Percentiles rank a stretch among this genome's conserved stretches.
Evolutionary conservation across 495 filamentous ascomycete genomes (phyloP).

Genomic region (Endocarpon pusillum): DNA sequence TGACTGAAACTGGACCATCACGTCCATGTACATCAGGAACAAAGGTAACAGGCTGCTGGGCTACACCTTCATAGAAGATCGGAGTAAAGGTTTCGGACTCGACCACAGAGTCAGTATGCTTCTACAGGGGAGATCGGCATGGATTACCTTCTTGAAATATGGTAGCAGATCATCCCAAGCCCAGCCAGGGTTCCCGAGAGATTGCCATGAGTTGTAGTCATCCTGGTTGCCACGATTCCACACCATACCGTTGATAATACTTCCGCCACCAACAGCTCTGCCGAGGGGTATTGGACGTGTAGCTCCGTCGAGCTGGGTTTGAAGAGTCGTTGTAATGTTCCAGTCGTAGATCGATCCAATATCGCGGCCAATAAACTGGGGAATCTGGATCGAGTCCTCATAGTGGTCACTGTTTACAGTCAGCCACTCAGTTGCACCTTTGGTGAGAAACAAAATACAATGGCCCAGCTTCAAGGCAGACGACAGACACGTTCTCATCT

Average conservation of each 20-base stretch:
- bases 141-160: constrained; percentile 19
- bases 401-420: constrained; percentile 11
- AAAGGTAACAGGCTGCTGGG: constrained; percentile 15
- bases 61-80: constrained; percentile 11
- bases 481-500: constrained; percentile 12
- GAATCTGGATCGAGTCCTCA: constrained; percentile 13
- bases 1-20: constrained; percentile 21
- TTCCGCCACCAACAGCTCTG: constrained; percentile 17
- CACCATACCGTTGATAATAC: constrained; percentile 18
- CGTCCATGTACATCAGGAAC: constrained; percentile 21
- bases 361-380: constrained; percentile 14
- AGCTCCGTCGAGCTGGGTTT: constrained; percentile 14
- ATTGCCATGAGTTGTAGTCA: constrained; percentile 29
- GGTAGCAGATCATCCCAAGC: constrained; percentile 23
- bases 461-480: constrained; percentile 17
- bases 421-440: too few relatives aligned
- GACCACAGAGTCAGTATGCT: too few relatives aligned
- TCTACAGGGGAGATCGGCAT: neutral
- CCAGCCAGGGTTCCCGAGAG: constrained; percentile 27
- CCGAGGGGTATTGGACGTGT: constrained; percentile 15
- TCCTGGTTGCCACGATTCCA: constrained; percentile 16
- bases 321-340: constrained; percentile 13
- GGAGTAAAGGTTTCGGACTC: constrained; percentile 17
- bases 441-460: too few relatives aligned
- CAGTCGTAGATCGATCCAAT: constrained; percentile 17